Evolutionary conservation across 2,329 filamentous ascomycete genomes (phyloP), one percentile per base, ranked within the genome.

Genomic region (Penicillium fuscoglaucum): DNA sequence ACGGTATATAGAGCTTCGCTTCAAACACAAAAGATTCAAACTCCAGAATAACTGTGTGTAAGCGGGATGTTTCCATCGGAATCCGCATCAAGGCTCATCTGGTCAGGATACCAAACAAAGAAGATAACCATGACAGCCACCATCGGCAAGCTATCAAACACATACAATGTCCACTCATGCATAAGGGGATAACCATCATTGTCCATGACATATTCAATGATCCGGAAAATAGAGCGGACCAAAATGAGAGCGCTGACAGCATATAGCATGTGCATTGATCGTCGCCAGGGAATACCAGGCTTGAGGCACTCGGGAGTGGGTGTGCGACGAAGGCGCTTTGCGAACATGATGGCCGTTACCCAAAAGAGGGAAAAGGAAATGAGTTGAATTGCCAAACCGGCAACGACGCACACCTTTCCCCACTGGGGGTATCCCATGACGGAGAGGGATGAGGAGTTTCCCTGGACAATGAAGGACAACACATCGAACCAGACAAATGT

Each of bases 401-500:
- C 61, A 33, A 73, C 52, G 4, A 70, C 59, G 21, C 61, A 57
- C 1, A 56, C 48, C 15, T 67, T 62, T 53, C 6, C 55, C 52
- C 13, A 57, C 39, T 24, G 26, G 26, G 43, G 6, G 70, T 74
- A 21, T 68, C 72, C 61, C 24, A 59, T 4, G 3, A 59, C 45
- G 0, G 58, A 61, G 15, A 63, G 55, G 17, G 55, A 35, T 1
- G 61, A 59, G 2, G 55, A 59, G 37, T 50, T 65, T 33, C 66
- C 73, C 61, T 82, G 81, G 26, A 82, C 71, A 52, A 79, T 41
- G 67, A 82, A 83, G 7, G 75, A 78, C 26, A 82, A 62, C 6
- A 82, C 70, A 61, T 83, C 80, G 45, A 80, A 79, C 24, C 66
- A 63, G 48, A 83, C 80, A 59, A 82, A 83, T 5, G 77, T 76